Evolutionary conservation across 345 rosid genomes (phyloP).

Genomic region (Lepidium didymum): DNA sequence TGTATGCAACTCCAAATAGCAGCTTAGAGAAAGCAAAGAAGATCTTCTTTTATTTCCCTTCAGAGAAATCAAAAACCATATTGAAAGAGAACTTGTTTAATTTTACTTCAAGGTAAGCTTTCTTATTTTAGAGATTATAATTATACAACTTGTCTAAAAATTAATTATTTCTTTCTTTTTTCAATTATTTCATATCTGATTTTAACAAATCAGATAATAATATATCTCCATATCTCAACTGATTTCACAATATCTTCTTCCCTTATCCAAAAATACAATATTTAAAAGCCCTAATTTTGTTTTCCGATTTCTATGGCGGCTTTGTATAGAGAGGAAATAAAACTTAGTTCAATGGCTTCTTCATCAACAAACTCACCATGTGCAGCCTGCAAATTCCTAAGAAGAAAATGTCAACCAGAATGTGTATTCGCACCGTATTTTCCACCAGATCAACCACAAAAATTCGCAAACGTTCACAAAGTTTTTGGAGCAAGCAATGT

Average conservation of each 20-base stretch:
- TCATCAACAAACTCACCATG: conserved; percentile 50
- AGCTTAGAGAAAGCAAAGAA: conserved; percentile 23
- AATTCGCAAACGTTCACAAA: conserved; percentile 50
- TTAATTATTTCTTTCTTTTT: neutral
- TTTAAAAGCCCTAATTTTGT: conserved; percentile 3
- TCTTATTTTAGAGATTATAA: conserved; percentile 5
- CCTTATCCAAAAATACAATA: neutral
- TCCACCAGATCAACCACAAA: conserved; percentile 63
- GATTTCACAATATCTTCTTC: neutral
- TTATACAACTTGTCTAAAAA: neutral
- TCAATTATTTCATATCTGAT: neutral
- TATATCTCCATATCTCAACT: conserved; percentile 2
- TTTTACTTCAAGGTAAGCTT: conserved; percentile 11
- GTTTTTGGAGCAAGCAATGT: conserved; percentile 68
- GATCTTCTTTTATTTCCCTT: conserved; percentile 14
- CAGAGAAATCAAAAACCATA: conserved; percentile 17
- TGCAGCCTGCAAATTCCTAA: conserved; percentile 57
- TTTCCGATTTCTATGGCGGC: neutral
- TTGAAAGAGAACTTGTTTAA: neutral
- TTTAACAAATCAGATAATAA: neutral
- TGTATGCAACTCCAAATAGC: conserved; percentile 11
- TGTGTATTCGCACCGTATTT: conserved; percentile 68
- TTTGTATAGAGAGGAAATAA: neutral
- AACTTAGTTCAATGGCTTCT: conserved; percentile 34
- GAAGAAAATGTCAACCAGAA: conserved; percentile 61